Evolutionary conservation across 2,329 filamentous ascomycete species (phyloP).

Genomic region (Ophiosphaerella korrae): DNA sequence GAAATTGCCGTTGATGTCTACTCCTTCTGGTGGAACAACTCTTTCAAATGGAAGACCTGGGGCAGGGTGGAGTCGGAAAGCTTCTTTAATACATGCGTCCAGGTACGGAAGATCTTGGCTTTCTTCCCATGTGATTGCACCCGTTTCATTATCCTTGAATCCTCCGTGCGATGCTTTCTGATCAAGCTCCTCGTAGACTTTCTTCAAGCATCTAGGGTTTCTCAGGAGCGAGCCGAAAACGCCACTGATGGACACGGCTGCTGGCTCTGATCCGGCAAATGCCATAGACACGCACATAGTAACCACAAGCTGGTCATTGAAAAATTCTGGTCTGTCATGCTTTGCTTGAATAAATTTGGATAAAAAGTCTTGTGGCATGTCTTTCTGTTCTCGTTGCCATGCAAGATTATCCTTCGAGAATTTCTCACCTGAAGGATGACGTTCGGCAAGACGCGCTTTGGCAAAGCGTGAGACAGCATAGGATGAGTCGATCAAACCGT

Average conservation of each 20-base stretch:
- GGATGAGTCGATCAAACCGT: not conserved
- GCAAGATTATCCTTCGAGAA: constrained; percentile 5
- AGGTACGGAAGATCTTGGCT: constrained; percentile 14
- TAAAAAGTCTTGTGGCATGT: constrained; percentile 6
- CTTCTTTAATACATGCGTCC: constrained; percentile 24
- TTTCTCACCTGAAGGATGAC: constrained; percentile 2
- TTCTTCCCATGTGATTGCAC: not conserved
- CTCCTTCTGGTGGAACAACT: constrained; percentile 12
- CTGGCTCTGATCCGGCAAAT: constrained; percentile 5
- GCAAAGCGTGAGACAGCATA: constrained; percentile 1
- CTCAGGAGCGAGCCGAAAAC: constrained; percentile 4
- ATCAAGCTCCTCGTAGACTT: constrained; percentile 3
- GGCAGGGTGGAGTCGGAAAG: constrained; percentile 18
- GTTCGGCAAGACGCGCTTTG: constrained; percentile 2
- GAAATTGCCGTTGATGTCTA: constrained; percentile 10
- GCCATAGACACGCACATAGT: constrained; percentile 5
- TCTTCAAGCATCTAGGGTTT: constrained; percentile 1
- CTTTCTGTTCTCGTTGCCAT: constrained; percentile 1
- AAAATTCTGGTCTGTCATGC: not conserved
- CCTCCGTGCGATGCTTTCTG: not conserved
- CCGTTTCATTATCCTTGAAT: not conserved
- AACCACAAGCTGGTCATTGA: not conserved
- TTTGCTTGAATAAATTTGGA: constrained; percentile 5
- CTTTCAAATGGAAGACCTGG: constrained; percentile 14
- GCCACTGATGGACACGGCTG: constrained; percentile 2